Base-by-base conservation (phyloP, 352 stramenopile genomes). In the Hyaloperonospora brassicae region DNA sequence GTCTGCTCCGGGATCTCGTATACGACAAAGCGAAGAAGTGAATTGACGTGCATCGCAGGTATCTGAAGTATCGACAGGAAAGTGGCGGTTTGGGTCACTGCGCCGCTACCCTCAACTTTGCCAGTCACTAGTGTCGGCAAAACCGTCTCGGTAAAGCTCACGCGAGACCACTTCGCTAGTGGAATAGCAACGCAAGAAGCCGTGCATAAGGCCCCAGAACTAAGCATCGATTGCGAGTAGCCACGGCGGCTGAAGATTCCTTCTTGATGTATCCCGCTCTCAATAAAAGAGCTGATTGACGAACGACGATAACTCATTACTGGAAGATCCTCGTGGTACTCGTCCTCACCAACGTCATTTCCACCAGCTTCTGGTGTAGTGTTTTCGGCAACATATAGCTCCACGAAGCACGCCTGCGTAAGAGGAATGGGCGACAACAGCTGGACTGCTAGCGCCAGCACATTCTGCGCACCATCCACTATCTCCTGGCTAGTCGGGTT, bases 51-150 rank as follows among this genome's bases (percentile, higher is more conserved):
- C 64, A 87, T 76, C 27, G 85, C 65, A 10, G 82, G 79, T 24
- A 90, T 79, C 55, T 93, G 79, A 10, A 93, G 59, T 6, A 89
- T 79, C 12, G 79, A 90, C 62, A 88, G 68, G 52, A 93, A 93
- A 6, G 67, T 82, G 25, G 82, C 79, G 23, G 84, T 67, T 51
- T 89, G 78, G 6, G 62, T 76, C 17, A 77, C 65, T 7, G 55
- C 31, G 13, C 52, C 47, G 1, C 57, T 34, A 23, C 47, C 65
- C 8, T 70, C 65, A 41, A 52, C 49, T 34, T 49, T 72, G 8
- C 55, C 56, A n/a, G 62, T 63, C 24, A 86, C 65, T 17, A 86
- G 25, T 1, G 72, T 85, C 7, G 82, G 82, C 13, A 86, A 59
- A 48, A 90, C 82, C 9, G 82, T 88, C 51, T 93, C 82, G 0